Base-by-base conservation (phyloP, 768 basidiomycete species). In the Leucogyrophana mollusca region DNA sequence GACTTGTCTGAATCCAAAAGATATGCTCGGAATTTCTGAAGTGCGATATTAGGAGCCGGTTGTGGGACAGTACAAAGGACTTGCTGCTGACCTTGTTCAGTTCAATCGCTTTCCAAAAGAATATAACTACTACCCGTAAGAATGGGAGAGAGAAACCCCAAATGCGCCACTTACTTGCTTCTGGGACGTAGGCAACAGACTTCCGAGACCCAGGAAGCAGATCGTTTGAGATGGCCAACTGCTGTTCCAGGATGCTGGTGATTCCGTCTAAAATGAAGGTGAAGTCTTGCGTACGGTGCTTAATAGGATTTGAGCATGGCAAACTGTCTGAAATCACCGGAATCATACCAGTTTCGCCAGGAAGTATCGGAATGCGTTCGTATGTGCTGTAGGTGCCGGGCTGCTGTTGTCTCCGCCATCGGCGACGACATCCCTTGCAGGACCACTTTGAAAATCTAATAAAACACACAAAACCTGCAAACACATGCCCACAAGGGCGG, bases 221-320 rank as follows among this genome's bases (percentile, higher is more conserved):
- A 49, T 85, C 85, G 55, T 83, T 87, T 51, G 82, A 69, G 3
- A 83, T 79, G 2, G 80, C 78, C 62, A 86, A 82, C 56, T 93
- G 87, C 54, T 92, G 85, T 53, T 86, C 79, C 53, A 90, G 61
- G 24, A 87, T 80, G 10, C 70, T 75, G 21, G 73, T 62, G 24
- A 93, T 71, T 4, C 95, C 94, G 24, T 82, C 74, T 16, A 91
- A 56, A 40, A 98, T 75, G 65, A 94, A 95, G 20, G 80, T 70
- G 57, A 96, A 91, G 64, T 99, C 96, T 66, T 87, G 83, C 2
- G 80, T 79, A 11, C 95, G 86, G 69, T 99, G 95, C 88, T 95
- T 54, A n/a, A 38, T 7, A 51, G 17, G 35, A 20, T 40, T 27
- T 24, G 20, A 37, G 42, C 33, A 45, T 37, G 54, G 45, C 52